These are phyloP conservation scores for Candolleomyces aberdarensis DNA, from an alignment of 768 basidiomycete species.

Conservation along the genomic window DNA sequence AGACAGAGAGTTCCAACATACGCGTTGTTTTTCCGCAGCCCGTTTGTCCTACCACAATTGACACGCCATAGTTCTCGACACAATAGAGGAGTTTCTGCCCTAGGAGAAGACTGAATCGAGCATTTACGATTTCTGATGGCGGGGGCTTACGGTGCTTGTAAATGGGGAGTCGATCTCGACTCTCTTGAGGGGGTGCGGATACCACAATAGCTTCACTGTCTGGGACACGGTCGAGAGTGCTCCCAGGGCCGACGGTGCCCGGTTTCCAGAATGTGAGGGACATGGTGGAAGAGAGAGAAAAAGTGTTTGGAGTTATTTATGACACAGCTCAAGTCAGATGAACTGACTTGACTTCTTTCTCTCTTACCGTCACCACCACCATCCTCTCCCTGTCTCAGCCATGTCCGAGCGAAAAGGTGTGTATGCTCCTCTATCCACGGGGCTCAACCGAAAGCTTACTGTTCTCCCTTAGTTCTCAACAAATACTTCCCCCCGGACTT, in stretches of 20 bases:
- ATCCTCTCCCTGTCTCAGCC: constrained; percentile 17
- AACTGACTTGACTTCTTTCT: neutral
- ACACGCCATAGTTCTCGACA: constrained; percentile 78
- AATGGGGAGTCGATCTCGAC: constrained; percentile 85
- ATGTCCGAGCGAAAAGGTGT: constrained; percentile 87
- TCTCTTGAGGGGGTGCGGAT: constrained; percentile 54
- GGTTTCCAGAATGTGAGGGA: constrained; percentile 87
- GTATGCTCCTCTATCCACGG: constrained; percentile 3
- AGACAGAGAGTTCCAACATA: constrained; percentile 35
- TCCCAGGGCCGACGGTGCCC: constrained; percentile 80
- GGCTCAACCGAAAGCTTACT: neutral
- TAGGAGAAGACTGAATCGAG: constrained; percentile 25
- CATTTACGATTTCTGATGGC: neutral
- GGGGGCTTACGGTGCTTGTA: constrained; percentile 73
- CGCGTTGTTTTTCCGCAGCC: constrained; percentile 98
- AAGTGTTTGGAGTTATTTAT: constrained; percentile 4
- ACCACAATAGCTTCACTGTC: constrained; percentile 72
- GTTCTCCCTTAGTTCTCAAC: constrained; percentile 66
- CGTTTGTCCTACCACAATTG: constrained; percentile 91
- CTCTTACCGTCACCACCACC: constrained; percentile 1
- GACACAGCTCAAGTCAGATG: neutral
- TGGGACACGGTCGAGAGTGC: constrained; percentile 79
- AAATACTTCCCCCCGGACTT: constrained; percentile 98
- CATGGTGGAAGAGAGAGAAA: constrained; percentile 29
- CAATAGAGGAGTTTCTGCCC: constrained; percentile 80